A percentile compares a stretch with the other conserved stretches of the same genome.
phyloP scores from a whole-genome alignment of 176 grass and related monocot genomes.

The Calamus simplicifolius region DNA sequence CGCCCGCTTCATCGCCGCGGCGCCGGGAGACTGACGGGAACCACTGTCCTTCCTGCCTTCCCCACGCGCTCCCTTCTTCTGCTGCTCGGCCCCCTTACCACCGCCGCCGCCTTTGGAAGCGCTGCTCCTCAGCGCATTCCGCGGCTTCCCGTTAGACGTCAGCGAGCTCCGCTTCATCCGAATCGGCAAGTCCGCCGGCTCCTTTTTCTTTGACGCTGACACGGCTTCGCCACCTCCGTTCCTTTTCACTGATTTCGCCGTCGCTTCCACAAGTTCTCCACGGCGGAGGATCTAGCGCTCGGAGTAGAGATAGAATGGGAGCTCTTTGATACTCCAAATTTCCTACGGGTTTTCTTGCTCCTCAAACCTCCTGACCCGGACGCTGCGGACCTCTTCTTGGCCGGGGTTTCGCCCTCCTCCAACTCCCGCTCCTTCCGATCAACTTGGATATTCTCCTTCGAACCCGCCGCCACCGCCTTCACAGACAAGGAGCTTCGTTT shows the following conservation, averaged over 20 bases:
- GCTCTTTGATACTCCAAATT: constrained; percentile 12
- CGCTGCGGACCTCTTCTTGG: constrained; percentile 1
- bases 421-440: constrained; percentile 22
- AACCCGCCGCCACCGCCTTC: constrained; percentile 6
- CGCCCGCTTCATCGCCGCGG: constrained; percentile 23
- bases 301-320: constrained; percentile 2
- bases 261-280: constrained; percentile 12
- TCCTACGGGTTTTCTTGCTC: constrained; percentile 37
- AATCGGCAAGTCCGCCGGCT: constrained; percentile 66
- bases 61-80: constrained; percentile 40
- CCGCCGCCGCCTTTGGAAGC: constrained; percentile 7
- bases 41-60: constrained; percentile 35
- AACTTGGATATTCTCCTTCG: constrained; percentile 2
- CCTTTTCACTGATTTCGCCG: constrained; percentile 50
- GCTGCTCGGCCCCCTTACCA: constrained; percentile 16
- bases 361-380: constrained; percentile 23
- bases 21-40: constrained; percentile 11
- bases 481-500: constrained; percentile 69
- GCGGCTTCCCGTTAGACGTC: constrained; percentile 26
- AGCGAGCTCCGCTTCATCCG: constrained; percentile 52
- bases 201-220: constrained; percentile 35
- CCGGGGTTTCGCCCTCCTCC: constrained; percentile 3
- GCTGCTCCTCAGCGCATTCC: constrained; percentile 34
- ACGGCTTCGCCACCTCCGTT: constrained; percentile 9
- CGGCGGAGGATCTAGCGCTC: constrained; percentile 22